Conservation (phyloP, 352 stramenopile genomes). For the Phytopythium vexans region DNA sequence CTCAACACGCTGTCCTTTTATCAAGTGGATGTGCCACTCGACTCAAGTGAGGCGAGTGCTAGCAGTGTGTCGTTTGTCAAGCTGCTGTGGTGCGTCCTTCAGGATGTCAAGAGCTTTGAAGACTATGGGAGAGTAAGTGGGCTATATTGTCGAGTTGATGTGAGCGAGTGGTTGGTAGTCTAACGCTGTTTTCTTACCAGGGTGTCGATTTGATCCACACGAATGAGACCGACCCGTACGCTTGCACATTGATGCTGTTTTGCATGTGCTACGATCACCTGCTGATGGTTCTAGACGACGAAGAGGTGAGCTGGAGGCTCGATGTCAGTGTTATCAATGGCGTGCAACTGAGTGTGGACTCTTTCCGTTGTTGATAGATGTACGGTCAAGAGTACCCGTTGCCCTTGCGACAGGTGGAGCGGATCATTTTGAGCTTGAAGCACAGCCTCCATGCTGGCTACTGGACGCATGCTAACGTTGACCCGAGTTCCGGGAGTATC, state of each 20-base stretch:
- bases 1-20: slow-evolving; percentile 66
- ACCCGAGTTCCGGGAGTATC: slow-evolving; percentile 16
- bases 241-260: slow-evolving; percentile 51
- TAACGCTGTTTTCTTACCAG: slow-evolving; percentile 18
- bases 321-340: not conserved
- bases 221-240: slow-evolving; percentile 34
- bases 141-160: not conserved
- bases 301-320: slow-evolving; percentile 32
- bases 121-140: slow-evolving; percentile 38
- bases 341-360: too few relatives aligned
- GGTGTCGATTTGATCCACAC: slow-evolving; percentile 41
- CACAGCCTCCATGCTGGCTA: slow-evolving; percentile 54
- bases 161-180: slow-evolving; percentile 1
- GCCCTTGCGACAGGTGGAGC: slow-evolving; percentile 62
- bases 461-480: slow-evolving; percentile 36
- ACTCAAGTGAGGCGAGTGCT: slow-evolving; percentile 1
- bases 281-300: slow-evolving; percentile 60
- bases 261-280: slow-evolving; percentile 63
- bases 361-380: slow-evolving; percentile 33
- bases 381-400: slow-evolving; percentile 63
- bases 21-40: slow-evolving; percentile 19
- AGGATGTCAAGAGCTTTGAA: slow-evolving; percentile 54
- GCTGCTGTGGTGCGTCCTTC: slow-evolving; percentile 59
- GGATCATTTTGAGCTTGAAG: slow-evolving; percentile 57
- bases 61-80: slow-evolving; percentile 34